Evolutionary conservation across 768 basidiomycete species (phyloP).

Genomic region (Mycena capillaripes): DNA sequence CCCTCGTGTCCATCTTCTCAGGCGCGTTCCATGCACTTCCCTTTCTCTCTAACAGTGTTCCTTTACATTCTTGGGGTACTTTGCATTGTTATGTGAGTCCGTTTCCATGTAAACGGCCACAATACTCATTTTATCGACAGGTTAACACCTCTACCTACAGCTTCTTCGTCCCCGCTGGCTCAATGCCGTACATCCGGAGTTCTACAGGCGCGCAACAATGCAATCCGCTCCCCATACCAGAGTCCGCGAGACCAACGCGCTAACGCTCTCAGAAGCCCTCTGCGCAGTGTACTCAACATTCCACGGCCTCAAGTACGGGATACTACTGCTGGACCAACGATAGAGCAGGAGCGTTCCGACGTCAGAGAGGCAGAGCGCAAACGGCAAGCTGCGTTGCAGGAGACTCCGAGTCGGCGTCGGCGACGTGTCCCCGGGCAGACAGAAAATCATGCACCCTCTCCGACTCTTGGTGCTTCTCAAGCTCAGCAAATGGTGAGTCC

Average conservation of each 20-base stretch:
- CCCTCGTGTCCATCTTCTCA: too few relatives aligned
- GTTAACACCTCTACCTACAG: neutral
- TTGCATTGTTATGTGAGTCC: neutral
- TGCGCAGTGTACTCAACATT: neutral
- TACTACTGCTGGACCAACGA: neutral
- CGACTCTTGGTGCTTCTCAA: neutral
- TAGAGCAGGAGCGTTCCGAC: neutral
- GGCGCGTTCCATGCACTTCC: constrained; percentile 33
- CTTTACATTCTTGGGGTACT: neutral
- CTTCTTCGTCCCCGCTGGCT: neutral
- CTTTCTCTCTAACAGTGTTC: neutral
- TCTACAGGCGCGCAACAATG: constrained; percentile 21
- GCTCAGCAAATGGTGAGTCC: neutral
- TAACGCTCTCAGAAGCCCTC: neutral
- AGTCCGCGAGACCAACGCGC: neutral
- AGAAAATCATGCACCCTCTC: neutral
- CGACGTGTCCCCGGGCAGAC: neutral
- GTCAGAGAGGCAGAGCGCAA: constrained; percentile 32
- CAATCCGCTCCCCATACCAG: neutral
- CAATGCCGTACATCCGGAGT: neutral
- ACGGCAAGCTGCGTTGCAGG: constrained; percentile 3
- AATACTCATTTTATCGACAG: neutral
- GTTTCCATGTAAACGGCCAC: neutral
- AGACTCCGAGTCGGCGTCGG: neutral
- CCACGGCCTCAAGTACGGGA: neutral